Evolutionary conservation across 2,329 filamentous ascomycete species (phyloP), one percentile per base, ranked within the genome.

Genomic region (Thermomyces lanuginosus): DNA sequence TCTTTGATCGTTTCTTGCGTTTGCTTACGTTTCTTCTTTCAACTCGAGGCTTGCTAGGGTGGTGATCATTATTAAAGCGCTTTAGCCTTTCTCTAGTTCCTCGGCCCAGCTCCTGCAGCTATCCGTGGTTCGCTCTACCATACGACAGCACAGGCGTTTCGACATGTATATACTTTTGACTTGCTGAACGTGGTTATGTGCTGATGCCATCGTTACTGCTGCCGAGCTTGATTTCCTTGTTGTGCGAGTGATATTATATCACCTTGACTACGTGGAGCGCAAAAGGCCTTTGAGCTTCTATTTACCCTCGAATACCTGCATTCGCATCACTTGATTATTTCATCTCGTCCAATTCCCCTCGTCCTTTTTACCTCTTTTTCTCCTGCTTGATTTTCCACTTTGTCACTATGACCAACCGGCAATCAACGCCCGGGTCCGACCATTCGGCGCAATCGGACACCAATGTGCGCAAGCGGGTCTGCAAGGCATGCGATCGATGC

Each of bases 401-500:
- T 25, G 11, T 15, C 4, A 45, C 31, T 28, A 55, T 55, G 51
- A 47, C 48, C 14, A 48, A 49, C 24, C 49, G 51, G 21, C 51
- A 55, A 42, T 46, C 51, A 37, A 46, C 51, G 28, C 51, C 52
- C 17, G 37, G 44, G n/a, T 52, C 48, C 20, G 51, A 55, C 13
- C 39, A 53, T 31, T 52, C 48, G 14, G 34, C 39, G 15, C 49
- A 53, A 36, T 52, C 54, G 10, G 60, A 63, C 41, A 53, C 52
- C 35, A 61, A 58, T 36, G 57, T 54, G 19, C 51, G 69, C 38
- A 74, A 75, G 51, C 59, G 70, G 42, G 70, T 74, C 20, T 71
- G 70, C 48, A 75, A 74, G 51, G 70, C 70, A 13, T 75, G 70
- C 48, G 70, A 75, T 49, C 61, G 70, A 32, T 75, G 70, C 53